A percentile compares a stretch with the other conserved stretches of the same genome.
Conservation (phyloP, 2,329 filamentous ascomycete species). For the Colletotrichum lini region DNA sequence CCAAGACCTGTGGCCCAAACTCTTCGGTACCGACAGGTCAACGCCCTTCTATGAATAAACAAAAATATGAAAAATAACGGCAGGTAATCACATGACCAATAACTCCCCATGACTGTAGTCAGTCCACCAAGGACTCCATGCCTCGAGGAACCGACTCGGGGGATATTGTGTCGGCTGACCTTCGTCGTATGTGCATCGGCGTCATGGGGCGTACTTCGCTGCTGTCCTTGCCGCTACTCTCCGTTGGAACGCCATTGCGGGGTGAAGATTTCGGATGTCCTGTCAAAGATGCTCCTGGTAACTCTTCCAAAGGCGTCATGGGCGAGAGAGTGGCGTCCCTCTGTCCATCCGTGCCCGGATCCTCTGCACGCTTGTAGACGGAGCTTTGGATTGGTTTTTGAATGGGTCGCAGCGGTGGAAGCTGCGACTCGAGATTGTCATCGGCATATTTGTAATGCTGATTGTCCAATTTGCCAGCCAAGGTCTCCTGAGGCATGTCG, state of each 20-base stretch:
- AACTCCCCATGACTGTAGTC: not conserved
- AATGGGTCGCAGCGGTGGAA: constrained; percentile 47
- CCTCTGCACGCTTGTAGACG: constrained; percentile 37
- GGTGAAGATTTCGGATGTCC: constrained; percentile 39
- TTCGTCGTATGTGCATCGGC: constrained; percentile 30
- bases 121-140: constrained; percentile 57
- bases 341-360: not conserved
- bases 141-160: constrained; percentile 58
- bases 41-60: constrained; percentile 31
- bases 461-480: constrained; percentile 43
- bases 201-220: constrained; percentile 33
- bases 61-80: constrained; percentile 18
- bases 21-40: constrained; percentile 36
- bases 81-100: not conserved
- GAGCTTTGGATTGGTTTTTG: constrained; percentile 43
- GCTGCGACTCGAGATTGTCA: constrained; percentile 43
- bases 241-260: constrained; percentile 5
- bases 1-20: constrained; percentile 30
- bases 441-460: constrained; percentile 44
- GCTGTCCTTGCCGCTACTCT: constrained; percentile 14
- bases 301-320: not conserved
- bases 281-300: constrained; percentile 30
- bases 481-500: constrained; percentile 47
- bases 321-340: not conserved
- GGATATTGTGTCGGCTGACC: constrained; percentile 57